phyloP scores from a whole-genome alignment of 2,329 filamentous ascomycete genomes.

The Ascochyta pisi region DNA sequence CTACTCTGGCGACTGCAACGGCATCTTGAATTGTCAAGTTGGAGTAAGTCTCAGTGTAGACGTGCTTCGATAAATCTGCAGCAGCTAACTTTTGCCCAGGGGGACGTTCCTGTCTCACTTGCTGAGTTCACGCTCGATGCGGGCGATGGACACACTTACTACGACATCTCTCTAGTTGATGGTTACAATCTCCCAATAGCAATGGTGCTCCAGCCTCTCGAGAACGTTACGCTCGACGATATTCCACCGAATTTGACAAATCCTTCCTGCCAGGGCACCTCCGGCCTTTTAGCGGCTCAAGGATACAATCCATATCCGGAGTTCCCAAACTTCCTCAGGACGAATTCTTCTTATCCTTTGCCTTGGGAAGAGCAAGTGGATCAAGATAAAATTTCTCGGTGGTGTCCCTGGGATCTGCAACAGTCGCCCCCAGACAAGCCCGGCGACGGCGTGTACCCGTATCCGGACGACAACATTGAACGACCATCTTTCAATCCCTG shows the following conservation, averaged over 20 bases:
- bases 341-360: constrained; percentile 70
- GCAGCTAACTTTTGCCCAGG: constrained; percentile 55
- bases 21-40: constrained; percentile 71
- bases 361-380: constrained; percentile 69
- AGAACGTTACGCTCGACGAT: constrained; percentile 64
- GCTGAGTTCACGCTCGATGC: constrained; percentile 81
- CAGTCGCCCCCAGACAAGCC: constrained; percentile 71
- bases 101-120: constrained; percentile 75
- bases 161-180: constrained; percentile 85
- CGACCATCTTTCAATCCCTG: constrained; percentile 79
- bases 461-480: constrained; percentile 76
- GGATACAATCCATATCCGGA: constrained; percentile 60
- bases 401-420: constrained; percentile 85
- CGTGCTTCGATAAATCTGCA: neutral
- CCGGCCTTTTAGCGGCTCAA: constrained; percentile 61
- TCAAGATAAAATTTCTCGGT: constrained; percentile 64
- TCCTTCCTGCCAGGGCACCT: constrained; percentile 75
- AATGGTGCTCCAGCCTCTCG: constrained; percentile 59
- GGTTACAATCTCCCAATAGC: constrained; percentile 81
- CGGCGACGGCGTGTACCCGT: constrained; percentile 78
- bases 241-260: constrained; percentile 81
- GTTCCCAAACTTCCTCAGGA: constrained; percentile 61
- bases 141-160: constrained; percentile 73
- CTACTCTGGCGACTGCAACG: constrained; percentile 77
- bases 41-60: constrained; percentile 60